Conservation (phyloP, 2,329 filamentous ascomycete species). For the Triangularia setosa region DNA sequence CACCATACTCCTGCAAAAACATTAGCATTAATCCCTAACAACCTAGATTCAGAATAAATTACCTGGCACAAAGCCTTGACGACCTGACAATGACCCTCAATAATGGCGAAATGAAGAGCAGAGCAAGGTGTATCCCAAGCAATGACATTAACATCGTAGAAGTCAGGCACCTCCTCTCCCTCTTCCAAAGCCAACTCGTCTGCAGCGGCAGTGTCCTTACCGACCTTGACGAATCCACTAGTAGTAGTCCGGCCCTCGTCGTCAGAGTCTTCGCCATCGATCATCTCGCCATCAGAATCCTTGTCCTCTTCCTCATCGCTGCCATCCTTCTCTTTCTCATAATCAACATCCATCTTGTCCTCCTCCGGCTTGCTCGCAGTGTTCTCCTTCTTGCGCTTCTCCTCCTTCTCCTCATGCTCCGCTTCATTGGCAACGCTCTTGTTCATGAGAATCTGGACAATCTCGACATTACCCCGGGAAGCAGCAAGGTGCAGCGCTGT, state of each 20-base stretch:
- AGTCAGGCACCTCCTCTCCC: conserved; percentile 66
- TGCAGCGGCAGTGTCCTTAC: conserved; percentile 33
- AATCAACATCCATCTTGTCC: conserved; percentile 26
- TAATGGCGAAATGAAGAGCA: conserved; percentile 74
- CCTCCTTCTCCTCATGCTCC: conserved; percentile 56
- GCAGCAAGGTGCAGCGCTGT: conserved; percentile 82
- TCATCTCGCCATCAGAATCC: conserved; percentile 43
- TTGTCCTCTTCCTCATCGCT: conserved; percentile 30
- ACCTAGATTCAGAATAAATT: conserved; percentile 18
- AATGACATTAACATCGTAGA: conserved; percentile 73
- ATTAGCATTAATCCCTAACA: not conserved
- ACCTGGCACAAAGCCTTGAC: conserved; percentile 65
- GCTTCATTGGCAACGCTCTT: conserved; percentile 73
- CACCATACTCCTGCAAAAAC: conserved; percentile 58
- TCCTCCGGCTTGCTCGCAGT: conserved; percentile 25
- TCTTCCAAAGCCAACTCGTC: conserved; percentile 50
- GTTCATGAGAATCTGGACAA: conserved; percentile 67
- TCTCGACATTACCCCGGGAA: conserved; percentile 62
- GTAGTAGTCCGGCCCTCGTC: conserved; percentile 54
- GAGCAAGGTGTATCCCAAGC: conserved; percentile 75
- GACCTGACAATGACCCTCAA: conserved; percentile 64
- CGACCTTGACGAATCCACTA: conserved; percentile 71
- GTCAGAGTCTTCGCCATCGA: conserved; percentile 41
- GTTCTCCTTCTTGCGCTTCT: conserved; percentile 40
- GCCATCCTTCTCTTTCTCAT: conserved; percentile 34